A percentile compares a stretch with the other conserved stretches of the same genome.
Evolutionary conservation across 805 yeast genomes (phyloP).

Genomic region (Pichia manshurica): DNA sequence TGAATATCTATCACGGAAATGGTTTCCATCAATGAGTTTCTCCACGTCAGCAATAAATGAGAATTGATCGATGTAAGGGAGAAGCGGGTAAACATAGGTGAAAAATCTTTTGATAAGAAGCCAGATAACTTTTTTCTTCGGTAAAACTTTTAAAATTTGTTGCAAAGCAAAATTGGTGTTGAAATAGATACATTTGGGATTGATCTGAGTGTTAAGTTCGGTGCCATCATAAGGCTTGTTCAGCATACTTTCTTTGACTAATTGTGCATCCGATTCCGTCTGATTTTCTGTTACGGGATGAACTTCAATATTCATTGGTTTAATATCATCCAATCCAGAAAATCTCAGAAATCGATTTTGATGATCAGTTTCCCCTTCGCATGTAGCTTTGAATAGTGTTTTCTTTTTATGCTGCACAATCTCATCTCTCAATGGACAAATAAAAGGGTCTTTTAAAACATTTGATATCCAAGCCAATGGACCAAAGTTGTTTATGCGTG

Average conservation of each 20-base stretch:
- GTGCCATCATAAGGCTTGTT: background rate
- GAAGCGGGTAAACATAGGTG: constrained; percentile 39
- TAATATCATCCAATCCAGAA: constrained; percentile 36
- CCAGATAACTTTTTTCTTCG: constrained; percentile 42
- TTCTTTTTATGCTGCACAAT: constrained; percentile 20
- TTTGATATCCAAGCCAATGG: constrained; percentile 47
- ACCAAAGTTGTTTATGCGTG: constrained; percentile 43
- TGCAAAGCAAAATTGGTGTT: constrained; percentile 21
- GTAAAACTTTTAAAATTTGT: constrained; percentile 35
- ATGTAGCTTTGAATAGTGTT: constrained; percentile 1
- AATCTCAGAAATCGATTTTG: constrained; percentile 30
- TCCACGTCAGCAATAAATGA: constrained; percentile 31
- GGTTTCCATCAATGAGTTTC: constrained; percentile 31
- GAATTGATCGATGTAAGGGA: constrained; percentile 41
- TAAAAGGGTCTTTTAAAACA: constrained; percentile 41
- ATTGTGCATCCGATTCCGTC: background rate
- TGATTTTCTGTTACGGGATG: background rate
- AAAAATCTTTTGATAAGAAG: constrained; percentile 40
- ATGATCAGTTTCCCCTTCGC: constrained; percentile 22
- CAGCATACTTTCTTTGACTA: no score
- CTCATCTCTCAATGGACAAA: constrained; percentile 32
- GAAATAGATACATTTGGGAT: constrained; percentile 8
- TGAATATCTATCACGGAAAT: constrained; percentile 23
- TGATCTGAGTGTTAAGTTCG: background rate
- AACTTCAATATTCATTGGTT: constrained; percentile 18